Base-by-base conservation (phyloP, 2,329 filamentous ascomycete species). In the Onygena corvina region DNA sequence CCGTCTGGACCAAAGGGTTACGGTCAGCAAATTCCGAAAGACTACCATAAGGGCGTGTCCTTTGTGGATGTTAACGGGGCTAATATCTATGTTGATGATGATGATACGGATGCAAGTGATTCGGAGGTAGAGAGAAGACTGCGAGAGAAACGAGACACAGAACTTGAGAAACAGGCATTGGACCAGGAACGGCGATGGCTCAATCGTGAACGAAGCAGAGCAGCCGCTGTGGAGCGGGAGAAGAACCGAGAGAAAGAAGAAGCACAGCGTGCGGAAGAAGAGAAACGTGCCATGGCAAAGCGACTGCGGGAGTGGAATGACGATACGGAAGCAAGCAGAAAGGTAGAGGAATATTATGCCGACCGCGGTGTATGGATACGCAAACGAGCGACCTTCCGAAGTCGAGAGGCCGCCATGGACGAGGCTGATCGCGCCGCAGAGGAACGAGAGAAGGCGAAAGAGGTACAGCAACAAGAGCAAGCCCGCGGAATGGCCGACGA, bases 131-230 rank as follows among this genome's bases (percentile, higher is more conserved):
- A 94, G 63, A 75, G 75, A 23, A 76, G 88, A 42, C 79, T 83
- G 14, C 68, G 79, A 54, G 76, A 78, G 20, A 89, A 86, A 65
- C 80, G 81, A 56, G 76, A 83, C 30, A 74, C 81, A 0, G 88
- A 95, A 18, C 75, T 80, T 0, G 85, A 95, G 44, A 87, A 89
- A 61, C 72, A 79, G 42, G 95, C 86, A 61, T 72, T 84, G 0
- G 89, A 94, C 58, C 83, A 89, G 36, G 87, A 95, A 63, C 80
- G 87, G 25, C 83, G 87, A 54, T 96, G 90, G 90, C 73, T 87
- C 21, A 94, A 93, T 62, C 80, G 89, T 38, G 92, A 98, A 64
- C 79, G 84, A 48, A 84, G 84, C 52, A 79, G 87, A 34, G 84
- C 86, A 11, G 85, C 86, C 3, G 90, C 92, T 0, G 71, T 95